Evolutionary conservation across 495 filamentous ascomycete genomes (phyloP), one percentile per base, ranked within the genome.

Genomic region (Oleoguttula mirabilis): DNA sequence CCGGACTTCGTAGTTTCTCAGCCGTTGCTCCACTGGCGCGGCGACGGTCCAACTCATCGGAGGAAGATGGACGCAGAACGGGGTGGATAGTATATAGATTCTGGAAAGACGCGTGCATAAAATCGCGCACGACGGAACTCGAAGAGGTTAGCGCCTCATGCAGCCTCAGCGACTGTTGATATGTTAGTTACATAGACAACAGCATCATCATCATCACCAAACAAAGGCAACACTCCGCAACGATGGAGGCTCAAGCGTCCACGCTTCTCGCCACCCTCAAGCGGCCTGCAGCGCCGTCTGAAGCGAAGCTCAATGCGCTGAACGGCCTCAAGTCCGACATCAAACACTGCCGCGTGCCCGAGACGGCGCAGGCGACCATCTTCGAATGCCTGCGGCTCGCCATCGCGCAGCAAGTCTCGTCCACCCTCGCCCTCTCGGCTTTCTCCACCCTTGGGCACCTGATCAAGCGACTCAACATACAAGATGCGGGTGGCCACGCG

Each of bases 371-470:
- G 47, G 56, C 69, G 14, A 67, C 72, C 24, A 72, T 90, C 39
- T 86, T 90, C 62, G 82, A 92, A 39, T 75, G 75, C 33, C 63
- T 86, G 41, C 73, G 74, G 24, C 55, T 74, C 10, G 75, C 81
- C 34, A 79, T 87, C 34, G 64, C 60, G 44, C 77, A 81, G n/a
- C 78, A 79, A 47, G 78, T 84, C 52, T 73, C 63, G 4, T 55
- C 73, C 21, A 62, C 69, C 8, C 72, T 90, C 34, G 70, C 76
- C 37, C 74, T 75, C 49, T 77, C 80, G 19, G 84, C 79, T 28
- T 88, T 94, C 58, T 88, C 84, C 2, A 84, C 82, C 1, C 69
- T 94, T 24, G 79, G 79, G 39, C 87, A 94, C 59, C 68, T 94
- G 47, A 66, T 88, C 42, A 87, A 86, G 61, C 77, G 88, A 20